Conservation (phyloP, 768 basidiomycete genomes). For the Suillus lakei region DNA sequence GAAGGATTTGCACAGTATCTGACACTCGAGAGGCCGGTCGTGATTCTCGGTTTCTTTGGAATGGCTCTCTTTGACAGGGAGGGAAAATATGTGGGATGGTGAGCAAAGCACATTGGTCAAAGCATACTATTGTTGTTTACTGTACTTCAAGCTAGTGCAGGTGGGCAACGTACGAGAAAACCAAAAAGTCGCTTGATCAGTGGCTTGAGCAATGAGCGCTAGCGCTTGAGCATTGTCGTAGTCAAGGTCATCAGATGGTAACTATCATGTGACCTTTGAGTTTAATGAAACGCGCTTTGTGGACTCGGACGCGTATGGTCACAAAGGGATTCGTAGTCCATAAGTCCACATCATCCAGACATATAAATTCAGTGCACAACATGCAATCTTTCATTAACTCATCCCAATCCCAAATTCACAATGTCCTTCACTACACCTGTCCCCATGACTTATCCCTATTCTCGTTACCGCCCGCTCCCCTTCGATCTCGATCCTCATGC, state of each 20-base stretch:
- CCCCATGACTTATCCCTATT: background rate
- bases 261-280: background rate
- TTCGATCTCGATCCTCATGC: conserved; percentile 12
- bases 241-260: background rate
- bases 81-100: background rate
- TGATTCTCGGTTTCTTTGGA: background rate
- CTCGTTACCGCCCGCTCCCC: background rate
- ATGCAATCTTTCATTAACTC: background rate
- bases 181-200: too few species aligned
- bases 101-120: background rate
- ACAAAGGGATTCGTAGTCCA: background rate
- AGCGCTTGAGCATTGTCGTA: too few species aligned
- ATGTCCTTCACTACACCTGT: background rate
- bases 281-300: background rate
- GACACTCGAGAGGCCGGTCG: background rate
- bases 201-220: too few species aligned
- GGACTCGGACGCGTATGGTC: background rate
- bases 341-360: background rate
- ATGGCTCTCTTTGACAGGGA: background rate
- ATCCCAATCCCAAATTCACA: background rate
- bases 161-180: too few species aligned
- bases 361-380: background rate
- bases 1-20: too few species aligned
- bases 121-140: background rate
- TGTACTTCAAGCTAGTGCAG: too few species aligned